These are phyloP conservation scores for Calophaca sinica DNA, from an alignment of 306 rosid species.

Conservation along the genomic window DNA sequence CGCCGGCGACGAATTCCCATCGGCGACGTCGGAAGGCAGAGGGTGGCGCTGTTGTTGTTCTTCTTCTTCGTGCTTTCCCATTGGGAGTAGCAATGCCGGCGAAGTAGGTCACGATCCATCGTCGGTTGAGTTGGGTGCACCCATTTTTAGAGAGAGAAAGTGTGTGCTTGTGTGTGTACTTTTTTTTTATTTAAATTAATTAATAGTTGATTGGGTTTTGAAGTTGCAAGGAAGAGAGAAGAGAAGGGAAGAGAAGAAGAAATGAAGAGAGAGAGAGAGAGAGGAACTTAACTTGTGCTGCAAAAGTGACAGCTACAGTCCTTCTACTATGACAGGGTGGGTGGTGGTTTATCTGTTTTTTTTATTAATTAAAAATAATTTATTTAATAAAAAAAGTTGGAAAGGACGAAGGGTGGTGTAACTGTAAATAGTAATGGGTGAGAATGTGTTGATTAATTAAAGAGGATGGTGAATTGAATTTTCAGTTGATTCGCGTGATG, in stretches of 20 bases:
- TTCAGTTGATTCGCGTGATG: not conserved
- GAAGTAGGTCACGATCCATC: constrained; percentile 58
- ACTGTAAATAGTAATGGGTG: not conserved
- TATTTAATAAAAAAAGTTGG: too few species aligned
- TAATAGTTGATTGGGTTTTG: constrained; percentile 9
- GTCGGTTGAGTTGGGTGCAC: constrained; percentile 45
- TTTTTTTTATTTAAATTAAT: constrained; percentile 1
- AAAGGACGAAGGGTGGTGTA: not conserved
- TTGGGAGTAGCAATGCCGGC: constrained; percentile 61
- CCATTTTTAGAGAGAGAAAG: constrained; percentile 51
- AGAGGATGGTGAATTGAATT: not conserved
- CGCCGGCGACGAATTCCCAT: constrained; percentile 36
- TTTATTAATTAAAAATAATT: not conserved
- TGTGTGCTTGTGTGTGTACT: not conserved
- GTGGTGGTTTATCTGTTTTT: constrained; percentile 39
- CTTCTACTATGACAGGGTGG: constrained; percentile 3
- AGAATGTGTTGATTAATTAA: not conserved
- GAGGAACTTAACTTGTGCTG: constrained; percentile 36
- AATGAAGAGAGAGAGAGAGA: not conserved
- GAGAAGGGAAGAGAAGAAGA: not conserved
- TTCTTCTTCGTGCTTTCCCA: constrained; percentile 80
- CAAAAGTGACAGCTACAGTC: constrained; percentile 45
- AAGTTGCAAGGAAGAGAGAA: not conserved
- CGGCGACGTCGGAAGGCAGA: constrained; percentile 38
- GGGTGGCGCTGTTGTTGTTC: constrained; percentile 39